Base-by-base conservation (phyloP, 2,329 filamentous ascomycete species). In the Sporothrix pallida region DNA sequence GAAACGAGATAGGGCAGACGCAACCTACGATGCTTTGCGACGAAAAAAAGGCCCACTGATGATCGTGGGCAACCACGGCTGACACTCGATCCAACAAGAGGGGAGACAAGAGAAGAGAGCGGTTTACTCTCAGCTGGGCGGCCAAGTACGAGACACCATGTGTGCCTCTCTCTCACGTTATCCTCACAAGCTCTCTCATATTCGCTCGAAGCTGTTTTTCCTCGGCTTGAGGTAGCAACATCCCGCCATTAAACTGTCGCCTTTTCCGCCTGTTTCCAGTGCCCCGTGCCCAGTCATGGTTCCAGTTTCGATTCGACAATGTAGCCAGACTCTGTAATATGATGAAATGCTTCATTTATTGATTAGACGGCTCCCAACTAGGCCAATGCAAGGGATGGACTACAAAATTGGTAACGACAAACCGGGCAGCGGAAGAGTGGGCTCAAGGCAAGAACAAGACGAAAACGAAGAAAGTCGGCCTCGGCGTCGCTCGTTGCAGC, bases 381-480 rank as follows among this genome's bases (percentile, higher is more conserved):
- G 62, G n/a, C 62, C 62, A 67, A 67, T 20, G 62, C 42, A 67
- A 67, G 62, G 62, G 62, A 48, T 67, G 62, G 5, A 44, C 42
- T 48, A 37, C 42, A 67, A 67, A 67, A 17, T 48, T 48, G 62
- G 42, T 26, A 67, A 67, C 62, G 42, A 26, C 42, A 48, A 48
- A 26, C 37, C n/a, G 4, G 37, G 60, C 46, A 67, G 42, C 42
- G 42, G 9, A 15, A 5, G 31, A 37, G 31, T 37, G 31, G 31
- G 31, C n/a, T 56, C 52, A 26, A 12, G 10, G 23, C 37, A 60
- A 37, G 31, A 37, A 23, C 20, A 26, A 20, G 7, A 56, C 9
- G 52, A 23, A 23, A 67, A 67, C 15, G 44, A 31, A 44, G 10
- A 46, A 50, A 50, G 44, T 8, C 2, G 1, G 3, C 67, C 50